These are phyloP conservation scores for Globisporangium recalcitrans DNA, from an alignment of 352 stramenopile genomes.

Conservation along the genomic window DNA sequence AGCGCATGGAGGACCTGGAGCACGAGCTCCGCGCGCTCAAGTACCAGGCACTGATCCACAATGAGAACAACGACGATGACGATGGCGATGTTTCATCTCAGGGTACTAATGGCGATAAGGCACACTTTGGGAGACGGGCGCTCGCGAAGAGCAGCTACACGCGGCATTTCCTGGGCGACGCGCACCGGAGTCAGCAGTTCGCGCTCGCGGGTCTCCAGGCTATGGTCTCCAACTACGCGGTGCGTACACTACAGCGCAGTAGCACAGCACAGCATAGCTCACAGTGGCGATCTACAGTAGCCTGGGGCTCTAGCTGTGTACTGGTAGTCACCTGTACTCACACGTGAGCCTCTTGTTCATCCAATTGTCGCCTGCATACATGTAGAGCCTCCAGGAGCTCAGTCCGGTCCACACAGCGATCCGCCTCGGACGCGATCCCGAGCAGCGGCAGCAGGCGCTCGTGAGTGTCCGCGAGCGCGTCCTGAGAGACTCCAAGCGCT, in stretches of 20 bases:
- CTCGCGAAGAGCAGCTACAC: constrained; percentile 7
- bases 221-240: constrained; percentile 9
- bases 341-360: too few species aligned
- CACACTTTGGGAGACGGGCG: background rate
- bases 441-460: constrained; percentile 22
- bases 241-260: background rate
- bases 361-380: background rate
- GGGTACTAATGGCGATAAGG: too few species aligned
- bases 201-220: constrained; percentile 11
- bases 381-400: constrained; percentile 27
- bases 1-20: constrained; percentile 5
- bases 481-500: constrained; percentile 20
- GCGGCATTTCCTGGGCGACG: constrained; percentile 4
- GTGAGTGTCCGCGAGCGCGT: constrained; percentile 20
- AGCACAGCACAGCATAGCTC: too few species aligned
- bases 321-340: too few species aligned
- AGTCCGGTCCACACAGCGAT: constrained; percentile 36
- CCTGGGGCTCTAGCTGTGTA: too few species aligned
- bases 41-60: constrained; percentile 3
- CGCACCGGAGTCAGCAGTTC: constrained; percentile 10
- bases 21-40: constrained; percentile 13
- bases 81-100: background rate
- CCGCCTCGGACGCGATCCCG: constrained; percentile 20
- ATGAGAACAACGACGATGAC: background rate
- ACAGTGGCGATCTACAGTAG: too few species aligned